A percentile compares a stretch with the other conserved stretches of the same genome.
phyloP scores from a whole-genome alignment of 108 stramenopile species.

The Asterionellopsis glacialis region DNA sequence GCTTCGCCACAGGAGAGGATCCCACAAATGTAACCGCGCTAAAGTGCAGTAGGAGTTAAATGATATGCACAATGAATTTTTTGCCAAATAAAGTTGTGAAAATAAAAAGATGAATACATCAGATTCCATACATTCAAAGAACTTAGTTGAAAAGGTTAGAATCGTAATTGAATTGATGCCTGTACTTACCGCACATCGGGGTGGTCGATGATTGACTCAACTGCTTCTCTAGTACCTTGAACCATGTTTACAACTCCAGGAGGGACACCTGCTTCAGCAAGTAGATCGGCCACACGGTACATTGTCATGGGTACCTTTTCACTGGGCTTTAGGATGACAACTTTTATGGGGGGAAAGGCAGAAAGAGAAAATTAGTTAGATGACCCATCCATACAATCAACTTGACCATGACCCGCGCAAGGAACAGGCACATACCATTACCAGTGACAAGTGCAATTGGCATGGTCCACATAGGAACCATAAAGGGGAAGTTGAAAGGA shows the following conservation, averaged over 20 bases:
- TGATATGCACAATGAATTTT: background rate
- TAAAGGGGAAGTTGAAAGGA: constrained; percentile 77
- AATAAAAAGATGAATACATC: background rate
- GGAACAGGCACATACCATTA: constrained; percentile 56
- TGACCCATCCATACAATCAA: no score
- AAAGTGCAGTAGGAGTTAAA: background rate
- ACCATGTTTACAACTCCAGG: constrained; percentile 84
- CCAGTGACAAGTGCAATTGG: constrained; percentile 93
- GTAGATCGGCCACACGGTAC: constrained; percentile 47
- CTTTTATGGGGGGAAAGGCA: no score
- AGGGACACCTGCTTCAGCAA: constrained; percentile 81
- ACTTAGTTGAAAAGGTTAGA: no score
- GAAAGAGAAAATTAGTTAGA: no score
- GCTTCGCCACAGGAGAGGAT: constrained; percentile 78
- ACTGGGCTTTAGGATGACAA: constrained; percentile 63
- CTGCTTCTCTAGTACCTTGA: constrained; percentile 58
- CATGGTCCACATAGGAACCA: constrained; percentile 68
- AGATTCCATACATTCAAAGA: background rate
- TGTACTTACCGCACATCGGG: constrained; percentile 28
- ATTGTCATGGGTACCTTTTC: constrained; percentile 92
- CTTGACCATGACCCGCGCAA: no score
- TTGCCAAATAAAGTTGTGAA: background rate
- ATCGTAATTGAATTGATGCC: background rate
- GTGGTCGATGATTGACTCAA: constrained; percentile 67
- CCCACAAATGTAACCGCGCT: constrained; percentile 94